Conservation (phyloP, 2,329 filamentous ascomycete genomes). For the Talaromyces sp. region DNA sequence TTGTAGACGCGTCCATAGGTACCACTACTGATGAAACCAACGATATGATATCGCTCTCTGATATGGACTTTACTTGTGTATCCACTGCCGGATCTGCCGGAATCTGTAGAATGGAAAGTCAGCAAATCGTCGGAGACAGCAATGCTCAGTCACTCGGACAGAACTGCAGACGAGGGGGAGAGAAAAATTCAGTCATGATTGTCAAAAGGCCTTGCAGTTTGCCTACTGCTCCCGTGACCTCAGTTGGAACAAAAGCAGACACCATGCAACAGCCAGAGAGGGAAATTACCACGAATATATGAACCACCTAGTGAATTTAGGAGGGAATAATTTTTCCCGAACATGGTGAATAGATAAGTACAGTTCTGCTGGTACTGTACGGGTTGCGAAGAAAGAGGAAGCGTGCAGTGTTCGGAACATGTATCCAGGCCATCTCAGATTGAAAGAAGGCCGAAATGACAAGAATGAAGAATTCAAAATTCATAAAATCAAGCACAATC, state of each 20-base stretch:
- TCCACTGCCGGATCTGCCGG: constrained; percentile 43
- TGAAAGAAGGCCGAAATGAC: constrained; percentile 9
- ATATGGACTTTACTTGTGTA: constrained; percentile 77
- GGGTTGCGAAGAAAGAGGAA: constrained; percentile 4
- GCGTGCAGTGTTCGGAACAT: constrained; percentile 5
- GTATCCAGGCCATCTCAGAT: constrained; percentile 15
- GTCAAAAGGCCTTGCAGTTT: background rate
- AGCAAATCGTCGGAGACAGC: constrained; percentile 21
- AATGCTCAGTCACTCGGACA: constrained; percentile 17
- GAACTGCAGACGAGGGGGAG: constrained; percentile 14
- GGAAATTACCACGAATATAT: constrained; percentile 42
- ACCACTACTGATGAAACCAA: constrained; percentile 96
- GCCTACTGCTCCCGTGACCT: background rate
- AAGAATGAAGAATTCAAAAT: constrained; percentile 6
- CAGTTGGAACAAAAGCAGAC: background rate
- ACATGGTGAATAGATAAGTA: constrained; percentile 30
- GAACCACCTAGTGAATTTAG: constrained; percentile 35
- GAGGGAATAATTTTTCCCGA: constrained; percentile 39
- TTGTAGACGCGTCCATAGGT: constrained; percentile 99
- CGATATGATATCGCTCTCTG: constrained; percentile 88
- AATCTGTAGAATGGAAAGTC: constrained; percentile 30
- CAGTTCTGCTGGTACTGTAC: constrained; percentile 1
- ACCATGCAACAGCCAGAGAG: constrained; percentile 16
- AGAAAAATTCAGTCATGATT: background rate
- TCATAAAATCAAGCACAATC: constrained; percentile 8